Evolutionary conservation across 805 yeast species (phyloP).

Genomic region (Ogataea trehalophila): DNA sequence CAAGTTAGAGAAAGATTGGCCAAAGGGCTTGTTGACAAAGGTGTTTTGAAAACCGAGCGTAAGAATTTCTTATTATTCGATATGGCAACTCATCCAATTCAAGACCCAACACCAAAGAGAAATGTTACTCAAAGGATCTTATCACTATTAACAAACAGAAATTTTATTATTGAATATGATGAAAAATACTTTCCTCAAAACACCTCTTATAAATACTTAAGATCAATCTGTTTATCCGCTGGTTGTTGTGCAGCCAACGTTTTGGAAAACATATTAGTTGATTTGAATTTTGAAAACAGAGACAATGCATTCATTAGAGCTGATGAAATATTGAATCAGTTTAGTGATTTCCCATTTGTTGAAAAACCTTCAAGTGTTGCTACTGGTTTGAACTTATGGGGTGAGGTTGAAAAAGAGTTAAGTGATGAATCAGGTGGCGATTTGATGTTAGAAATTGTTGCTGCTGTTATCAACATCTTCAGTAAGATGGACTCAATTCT

Average conservation of each 20-base stretch:
- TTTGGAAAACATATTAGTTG: conserved; percentile 77
- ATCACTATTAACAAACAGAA: conserved; percentile 65
- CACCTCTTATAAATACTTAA: conserved; percentile 62
- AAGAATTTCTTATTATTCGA: conserved; percentile 91
- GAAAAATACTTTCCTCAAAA: conserved; percentile 65
- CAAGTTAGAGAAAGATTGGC: conserved; percentile 96
- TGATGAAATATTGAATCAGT: conserved; percentile 83
- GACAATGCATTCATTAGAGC: conserved; percentile 91
- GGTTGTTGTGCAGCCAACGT: conserved; percentile 96
- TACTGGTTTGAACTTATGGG: conserved; percentile 63
- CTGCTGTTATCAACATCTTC: conserved; percentile 88
- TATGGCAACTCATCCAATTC: conserved; percentile 98
- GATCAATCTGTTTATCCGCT: conserved; percentile 78
- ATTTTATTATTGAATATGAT: conserved; percentile 49
- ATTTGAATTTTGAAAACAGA: conserved; percentile 78
- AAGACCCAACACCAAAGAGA: conserved; percentile 82
- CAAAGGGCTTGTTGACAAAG: conserved; percentile 95
- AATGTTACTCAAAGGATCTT: conserved; percentile 70
- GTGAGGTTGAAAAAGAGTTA: conserved; percentile 44
- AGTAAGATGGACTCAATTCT: conserved; percentile 88
- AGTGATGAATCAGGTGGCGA: conserved; percentile 48
- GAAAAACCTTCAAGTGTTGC: conserved; percentile 57
- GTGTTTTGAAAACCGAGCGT: conserved; percentile 91
- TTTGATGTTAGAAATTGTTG: conserved; percentile 78
- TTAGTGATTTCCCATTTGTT: conserved; percentile 76